These are phyloP conservation scores for Coffea eugenioides DNA, from an alignment of 257 asterid genomes.

Conservation along the genomic window DNA sequence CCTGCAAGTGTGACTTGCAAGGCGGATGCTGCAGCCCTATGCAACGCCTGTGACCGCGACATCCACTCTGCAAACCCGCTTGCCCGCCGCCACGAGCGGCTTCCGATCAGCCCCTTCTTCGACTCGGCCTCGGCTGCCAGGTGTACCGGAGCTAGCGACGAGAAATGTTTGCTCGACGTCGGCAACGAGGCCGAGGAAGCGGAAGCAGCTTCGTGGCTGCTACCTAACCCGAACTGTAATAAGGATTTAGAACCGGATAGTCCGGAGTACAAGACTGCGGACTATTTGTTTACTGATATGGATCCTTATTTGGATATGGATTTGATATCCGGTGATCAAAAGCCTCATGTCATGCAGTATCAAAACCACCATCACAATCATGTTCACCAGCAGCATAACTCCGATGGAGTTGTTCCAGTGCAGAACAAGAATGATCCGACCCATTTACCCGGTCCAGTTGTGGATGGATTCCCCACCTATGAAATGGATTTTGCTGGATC, in stretches of 20 bases:
- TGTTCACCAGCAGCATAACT: slow-evolving; percentile 26
- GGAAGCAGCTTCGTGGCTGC: slow-evolving; percentile 55
- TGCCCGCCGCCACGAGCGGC: slow-evolving; percentile 83
- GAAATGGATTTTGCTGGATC: slow-evolving; percentile 54
- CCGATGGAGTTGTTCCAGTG: slow-evolving; percentile 80
- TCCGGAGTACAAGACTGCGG: slow-evolving; percentile 49
- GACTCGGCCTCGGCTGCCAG: slow-evolving; percentile 33
- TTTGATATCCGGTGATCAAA: slow-evolving; percentile 43
- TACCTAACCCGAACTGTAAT: slow-evolving; percentile 35
- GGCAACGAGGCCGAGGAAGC: slow-evolving; percentile 33
- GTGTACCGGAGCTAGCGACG: too few relatives aligned
- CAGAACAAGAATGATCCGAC: slow-evolving; percentile 44
- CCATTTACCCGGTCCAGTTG: slow-evolving; percentile 57
- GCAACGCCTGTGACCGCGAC: slow-evolving; percentile 75
- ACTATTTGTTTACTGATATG: slow-evolving; percentile 48
- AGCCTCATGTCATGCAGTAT: slow-evolving; percentile 23
- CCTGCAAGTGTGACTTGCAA: slow-evolving; percentile 85
- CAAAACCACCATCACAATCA: too few relatives aligned
- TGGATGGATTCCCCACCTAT: slow-evolving; percentile 69
- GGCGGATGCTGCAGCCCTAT: slow-evolving; percentile 87
- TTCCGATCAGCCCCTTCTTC: slow-evolving; percentile 63
- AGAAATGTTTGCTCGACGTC: too few relatives aligned
- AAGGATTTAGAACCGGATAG: slow-evolving; percentile 27
- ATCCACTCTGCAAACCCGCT: slow-evolving; percentile 90
- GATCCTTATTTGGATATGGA: slow-evolving; percentile 65